Evolutionary conservation across 345 rosid species (phyloP).

Genomic region (Lagerstroemia speciosa): DNA sequence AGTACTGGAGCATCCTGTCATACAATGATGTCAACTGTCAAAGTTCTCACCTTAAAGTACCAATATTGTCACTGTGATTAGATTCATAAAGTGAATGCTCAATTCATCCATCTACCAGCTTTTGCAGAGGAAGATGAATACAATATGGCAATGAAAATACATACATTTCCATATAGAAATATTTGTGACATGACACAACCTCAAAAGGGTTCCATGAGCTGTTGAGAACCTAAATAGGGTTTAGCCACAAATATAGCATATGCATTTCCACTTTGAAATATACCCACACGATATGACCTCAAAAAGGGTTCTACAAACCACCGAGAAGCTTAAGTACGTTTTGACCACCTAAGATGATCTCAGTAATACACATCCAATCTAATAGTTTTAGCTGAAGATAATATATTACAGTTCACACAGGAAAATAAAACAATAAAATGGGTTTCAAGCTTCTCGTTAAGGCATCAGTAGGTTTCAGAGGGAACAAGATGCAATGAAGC

Average conservation of each 20-base stretch:
- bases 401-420: neutral
- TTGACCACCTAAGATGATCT: neutral
- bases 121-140: neutral
- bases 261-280: neutral
- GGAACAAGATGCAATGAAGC: neutral
- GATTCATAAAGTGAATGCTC: neutral
- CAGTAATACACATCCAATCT: neutral
- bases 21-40: slow-evolving; percentile 9
- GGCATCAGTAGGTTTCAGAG: neutral
- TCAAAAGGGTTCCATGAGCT: neutral
- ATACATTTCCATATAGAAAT: neutral
- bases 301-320: neutral
- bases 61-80: neutral
- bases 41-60: neutral
- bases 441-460: neutral
- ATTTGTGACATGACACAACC: neutral
- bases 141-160: neutral
- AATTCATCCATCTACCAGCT: neutral
- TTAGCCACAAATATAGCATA: too few species aligned
- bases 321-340: neutral
- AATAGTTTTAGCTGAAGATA: neutral
- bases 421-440: neutral
- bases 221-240: too few species aligned
- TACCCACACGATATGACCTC: neutral
- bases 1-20: slow-evolving; percentile 82